A percentile compares a stretch with the other conserved stretches of the same genome.
These are phyloP conservation scores for Sapria himalayana DNA, from an alignment of 345 rosid genomes.

Conservation along the genomic window DNA sequence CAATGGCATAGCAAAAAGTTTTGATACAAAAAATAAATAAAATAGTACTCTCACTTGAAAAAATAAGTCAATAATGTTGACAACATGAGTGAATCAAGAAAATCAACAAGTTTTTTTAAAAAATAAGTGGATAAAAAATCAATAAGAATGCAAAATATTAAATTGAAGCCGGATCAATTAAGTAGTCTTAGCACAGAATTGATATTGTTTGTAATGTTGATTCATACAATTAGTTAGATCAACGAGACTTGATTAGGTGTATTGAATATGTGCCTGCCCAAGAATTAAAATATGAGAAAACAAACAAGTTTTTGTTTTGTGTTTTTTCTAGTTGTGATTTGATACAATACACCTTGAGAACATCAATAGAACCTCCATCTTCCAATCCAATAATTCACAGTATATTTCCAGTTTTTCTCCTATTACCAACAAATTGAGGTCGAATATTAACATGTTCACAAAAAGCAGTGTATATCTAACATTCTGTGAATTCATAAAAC, in stretches of 20 bases:
- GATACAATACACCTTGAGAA: conserved; percentile 30
- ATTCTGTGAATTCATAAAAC: conserved; percentile 5
- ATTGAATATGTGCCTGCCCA: conserved; percentile 54
- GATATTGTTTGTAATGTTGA: conserved; percentile 83
- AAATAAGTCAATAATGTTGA: too few relatives aligned
- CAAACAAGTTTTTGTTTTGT: conserved; percentile 7
- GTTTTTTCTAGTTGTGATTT: conserved; percentile 7
- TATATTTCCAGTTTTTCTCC: conserved; percentile 90
- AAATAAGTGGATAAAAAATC: too few relatives aligned
- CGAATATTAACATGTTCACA: neutral
- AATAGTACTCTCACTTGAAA: too few relatives aligned
- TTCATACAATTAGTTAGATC: conserved; percentile 59
- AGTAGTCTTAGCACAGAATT: conserved; percentile 71
- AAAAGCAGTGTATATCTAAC: conserved; percentile 1
- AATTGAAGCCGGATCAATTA: conserved; percentile 79
- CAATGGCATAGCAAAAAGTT: too few relatives aligned
- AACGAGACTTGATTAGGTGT: conserved; percentile 55
- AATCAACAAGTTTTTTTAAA: too few relatives aligned
- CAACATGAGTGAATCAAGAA: too few relatives aligned
- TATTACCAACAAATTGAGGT: conserved; percentile 14
- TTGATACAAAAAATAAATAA: too few relatives aligned
- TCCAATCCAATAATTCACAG: conserved; percentile 65
- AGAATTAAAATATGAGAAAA: conserved; percentile 9
- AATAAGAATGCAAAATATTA: too few relatives aligned
- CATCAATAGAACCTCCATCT: conserved; percentile 36